Evolutionary conservation across 768 basidiomycete species (phyloP).

Genomic region (Psilocybe subaeruginosa): DNA sequence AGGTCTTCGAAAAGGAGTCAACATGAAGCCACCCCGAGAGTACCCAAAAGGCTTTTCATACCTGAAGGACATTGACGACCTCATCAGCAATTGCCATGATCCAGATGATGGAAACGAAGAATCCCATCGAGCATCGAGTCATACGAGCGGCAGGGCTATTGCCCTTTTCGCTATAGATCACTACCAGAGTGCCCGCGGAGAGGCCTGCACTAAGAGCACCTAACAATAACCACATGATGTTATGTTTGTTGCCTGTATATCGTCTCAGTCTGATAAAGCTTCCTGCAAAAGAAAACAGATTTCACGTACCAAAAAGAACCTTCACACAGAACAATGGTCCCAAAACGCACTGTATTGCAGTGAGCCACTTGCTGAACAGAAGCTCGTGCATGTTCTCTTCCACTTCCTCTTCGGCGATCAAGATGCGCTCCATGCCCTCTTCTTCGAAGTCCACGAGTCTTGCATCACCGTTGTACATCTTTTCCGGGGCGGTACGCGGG

Average conservation of each 20-base stretch:
- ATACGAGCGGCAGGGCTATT: constrained; percentile 59
- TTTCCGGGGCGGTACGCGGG: constrained; percentile 39
- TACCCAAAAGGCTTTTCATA: constrained; percentile 32
- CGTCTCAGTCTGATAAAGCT: constrained; percentile 2
- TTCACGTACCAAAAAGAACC: constrained; percentile 75
- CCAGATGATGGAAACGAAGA: constrained; percentile 91
- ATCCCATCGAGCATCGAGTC: constrained; percentile 87
- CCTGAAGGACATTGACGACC: constrained; percentile 88
- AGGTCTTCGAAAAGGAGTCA: constrained; percentile 55
- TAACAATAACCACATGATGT: constrained; percentile 54
- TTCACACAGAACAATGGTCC: constrained; percentile 79
- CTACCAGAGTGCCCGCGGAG: constrained; percentile 54
- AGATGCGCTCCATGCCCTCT: constrained; percentile 67
- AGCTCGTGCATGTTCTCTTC: constrained; percentile 70
- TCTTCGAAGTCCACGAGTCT: constrained; percentile 74
- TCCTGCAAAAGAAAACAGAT: background rate
- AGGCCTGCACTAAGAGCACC: constrained; percentile 60
- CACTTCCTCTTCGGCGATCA: constrained; percentile 77
- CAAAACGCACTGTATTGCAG: constrained; percentile 78
- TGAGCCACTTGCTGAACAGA: constrained; percentile 80
- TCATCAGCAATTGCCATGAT: constrained; percentile 99
- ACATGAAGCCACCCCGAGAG: background rate
- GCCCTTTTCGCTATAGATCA: constrained; percentile 63
- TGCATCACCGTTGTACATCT: constrained; percentile 38
- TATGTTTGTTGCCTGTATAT: constrained; percentile 44